A percentile compares a stretch with the other conserved stretches of the same genome.
phyloP scores from a whole-genome alignment of 768 basidiomycete species.

The Termitomyces heimii region DNA sequence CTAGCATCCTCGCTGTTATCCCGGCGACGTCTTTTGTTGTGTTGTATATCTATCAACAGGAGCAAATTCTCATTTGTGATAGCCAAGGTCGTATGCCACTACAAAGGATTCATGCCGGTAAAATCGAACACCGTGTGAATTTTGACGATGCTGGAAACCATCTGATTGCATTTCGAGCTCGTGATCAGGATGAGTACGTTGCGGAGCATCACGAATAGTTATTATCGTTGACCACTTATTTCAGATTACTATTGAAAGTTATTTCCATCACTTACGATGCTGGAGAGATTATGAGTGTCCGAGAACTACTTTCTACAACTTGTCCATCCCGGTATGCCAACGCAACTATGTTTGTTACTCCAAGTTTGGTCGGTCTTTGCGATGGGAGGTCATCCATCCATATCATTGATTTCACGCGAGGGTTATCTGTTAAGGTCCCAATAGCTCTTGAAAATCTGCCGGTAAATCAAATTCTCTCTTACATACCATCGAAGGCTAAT shows the following conservation, averaged over 20 bases:
- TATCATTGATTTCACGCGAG: slow-evolving; percentile 1
- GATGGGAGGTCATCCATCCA: neutral
- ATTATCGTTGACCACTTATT: neutral
- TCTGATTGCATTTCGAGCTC: neutral
- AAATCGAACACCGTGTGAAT: neutral
- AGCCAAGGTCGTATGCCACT: neutral
- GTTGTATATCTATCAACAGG: neutral
- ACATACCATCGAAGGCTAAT: neutral
- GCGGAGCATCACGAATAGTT: neutral
- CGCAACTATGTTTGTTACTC: slow-evolving; percentile 3
- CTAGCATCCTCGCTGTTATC: neutral
- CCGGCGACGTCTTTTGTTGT: neutral
- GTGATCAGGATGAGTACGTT: neutral
- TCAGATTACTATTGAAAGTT: neutral
- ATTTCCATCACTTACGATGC: neutral
- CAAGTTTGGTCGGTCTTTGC: slow-evolving; percentile 3
- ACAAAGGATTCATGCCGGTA: neutral
- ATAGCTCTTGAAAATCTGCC: neutral
- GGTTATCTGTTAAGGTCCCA: neutral
- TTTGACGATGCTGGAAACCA: neutral
- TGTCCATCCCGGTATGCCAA: neutral
- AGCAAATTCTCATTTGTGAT: neutral
- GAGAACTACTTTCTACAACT: neutral
- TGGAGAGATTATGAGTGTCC: neutral
- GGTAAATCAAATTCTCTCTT: neutral